These are phyloP conservation scores for Thinopyrum elongatum DNA, from an alignment of 176 grass and related monocot genomes.

Conservation along the genomic window DNA sequence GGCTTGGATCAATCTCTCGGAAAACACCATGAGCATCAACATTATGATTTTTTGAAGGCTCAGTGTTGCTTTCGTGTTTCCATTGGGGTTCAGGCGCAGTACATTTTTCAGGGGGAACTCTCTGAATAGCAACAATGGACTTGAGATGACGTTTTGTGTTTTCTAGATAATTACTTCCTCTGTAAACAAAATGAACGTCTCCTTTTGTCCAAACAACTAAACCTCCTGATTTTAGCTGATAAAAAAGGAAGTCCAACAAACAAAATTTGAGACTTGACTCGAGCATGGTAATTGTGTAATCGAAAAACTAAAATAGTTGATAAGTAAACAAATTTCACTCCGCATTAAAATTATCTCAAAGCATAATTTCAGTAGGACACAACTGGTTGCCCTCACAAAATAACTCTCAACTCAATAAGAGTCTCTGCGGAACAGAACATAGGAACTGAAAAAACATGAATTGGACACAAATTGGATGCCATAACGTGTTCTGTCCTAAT, in stretches of 20 bases:
- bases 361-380: background rate
- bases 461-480: too few relatives aligned
- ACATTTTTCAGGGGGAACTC: constrained; percentile 18
- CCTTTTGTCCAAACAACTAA: constrained; percentile 72
- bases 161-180: constrained; percentile 34
- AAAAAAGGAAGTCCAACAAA: constrained; percentile 8
- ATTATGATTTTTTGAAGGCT: background rate
- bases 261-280: background rate
- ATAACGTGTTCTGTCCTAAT: too few relatives aligned
- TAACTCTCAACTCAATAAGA: background rate
- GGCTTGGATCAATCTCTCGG: background rate
- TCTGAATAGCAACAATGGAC: constrained; percentile 2
- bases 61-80: background rate
- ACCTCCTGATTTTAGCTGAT: constrained; percentile 77
- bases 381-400: background rate
- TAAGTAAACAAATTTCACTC: background rate
- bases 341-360: background rate
- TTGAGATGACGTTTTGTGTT: background rate
- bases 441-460: background rate
- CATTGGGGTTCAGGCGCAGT: background rate
- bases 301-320: background rate
- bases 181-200: constrained; percentile 71
- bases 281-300: background rate
- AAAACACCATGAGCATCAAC: background rate
- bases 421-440: background rate